Evolutionary conservation across 345 rosid species (phyloP).

Genomic region (Psidium friedrichsthalianum): DNA sequence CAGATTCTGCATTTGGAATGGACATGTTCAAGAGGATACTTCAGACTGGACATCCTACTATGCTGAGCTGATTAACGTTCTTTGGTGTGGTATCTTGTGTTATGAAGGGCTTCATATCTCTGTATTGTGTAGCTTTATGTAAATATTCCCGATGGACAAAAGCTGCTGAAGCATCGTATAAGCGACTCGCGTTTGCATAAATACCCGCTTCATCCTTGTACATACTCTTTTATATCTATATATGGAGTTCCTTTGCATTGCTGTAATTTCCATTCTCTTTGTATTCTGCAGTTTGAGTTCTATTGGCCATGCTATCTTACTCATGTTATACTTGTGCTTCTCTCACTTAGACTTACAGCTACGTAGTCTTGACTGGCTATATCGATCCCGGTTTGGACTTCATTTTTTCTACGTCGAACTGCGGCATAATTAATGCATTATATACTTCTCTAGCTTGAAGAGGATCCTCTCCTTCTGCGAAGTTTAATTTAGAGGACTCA

Average conservation of each 20-base stretch:
- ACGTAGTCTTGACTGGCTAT: not conserved
- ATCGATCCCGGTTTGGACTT: not conserved
- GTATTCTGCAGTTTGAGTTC: not conserved
- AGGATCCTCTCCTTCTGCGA: not conserved
- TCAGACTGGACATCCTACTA: slow-evolving; percentile 87
- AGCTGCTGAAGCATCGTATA: not conserved
- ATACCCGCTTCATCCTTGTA: not conserved
- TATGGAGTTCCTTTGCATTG: not conserved
- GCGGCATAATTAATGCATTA: not conserved
- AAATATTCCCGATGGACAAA: not conserved
- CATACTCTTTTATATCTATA: not conserved
- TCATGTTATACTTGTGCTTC: not conserved
- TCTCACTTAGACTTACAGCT: not conserved
- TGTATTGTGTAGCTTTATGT: not conserved
- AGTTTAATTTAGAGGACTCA: not conserved
- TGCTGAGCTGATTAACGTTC: slow-evolving; percentile 51
- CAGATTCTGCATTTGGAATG: slow-evolving; percentile 95
- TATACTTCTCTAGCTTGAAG: no score
- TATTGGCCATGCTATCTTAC: not conserved
- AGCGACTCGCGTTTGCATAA: not conserved
- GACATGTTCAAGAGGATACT: slow-evolving; percentile 91
- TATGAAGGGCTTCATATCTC: not conserved
- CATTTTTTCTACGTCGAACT: no score
- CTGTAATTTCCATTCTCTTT: not conserved
- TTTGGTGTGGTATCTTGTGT: not conserved